Percentiles rank a stretch among this genome's conserved stretches.
Evolutionary conservation across 345 rosid genomes (phyloP).

Genomic region (Eucalyptus albens): DNA sequence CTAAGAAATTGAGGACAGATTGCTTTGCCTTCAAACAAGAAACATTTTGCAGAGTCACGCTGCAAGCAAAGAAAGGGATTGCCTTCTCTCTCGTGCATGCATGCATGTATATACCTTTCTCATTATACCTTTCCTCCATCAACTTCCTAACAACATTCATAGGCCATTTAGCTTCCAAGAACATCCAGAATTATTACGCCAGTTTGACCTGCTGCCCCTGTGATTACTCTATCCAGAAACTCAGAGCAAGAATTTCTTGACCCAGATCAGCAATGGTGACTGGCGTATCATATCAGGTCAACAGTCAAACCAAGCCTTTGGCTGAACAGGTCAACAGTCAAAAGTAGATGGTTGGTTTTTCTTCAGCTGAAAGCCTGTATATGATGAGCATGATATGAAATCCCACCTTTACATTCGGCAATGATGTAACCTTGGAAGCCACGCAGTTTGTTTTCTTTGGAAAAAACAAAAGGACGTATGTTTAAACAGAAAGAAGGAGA

Average conservation of each 20-base stretch:
- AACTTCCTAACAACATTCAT: not conserved
- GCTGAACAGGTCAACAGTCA: not conserved
- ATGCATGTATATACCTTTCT: not conserved
- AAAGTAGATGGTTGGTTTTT: not conserved
- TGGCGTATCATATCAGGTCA: not conserved
- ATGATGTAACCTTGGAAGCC: not conserved
- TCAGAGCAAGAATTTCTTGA: not conserved
- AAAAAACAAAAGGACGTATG: not conserved
- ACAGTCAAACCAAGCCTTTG: not conserved
- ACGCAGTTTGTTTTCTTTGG: not conserved
- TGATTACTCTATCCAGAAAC: not conserved
- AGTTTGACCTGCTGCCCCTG: not conserved
- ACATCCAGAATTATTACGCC: not conserved
- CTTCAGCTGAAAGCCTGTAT: not conserved
- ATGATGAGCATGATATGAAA: not conserved
- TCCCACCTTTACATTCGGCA: not conserved
- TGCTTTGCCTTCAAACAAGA: slow-evolving; percentile 31
- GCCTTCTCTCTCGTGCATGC: slow-evolving; percentile 3
- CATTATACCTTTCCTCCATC: not conserved
- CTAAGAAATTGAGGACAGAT: not conserved
- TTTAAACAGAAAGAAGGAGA: not conserved
- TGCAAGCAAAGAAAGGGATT: slow-evolving; percentile 42
- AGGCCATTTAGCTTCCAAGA: not conserved
- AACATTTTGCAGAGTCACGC: not conserved
- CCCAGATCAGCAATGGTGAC: not conserved